phyloP scores from a whole-genome alignment of 2,329 filamentous ascomycete species.

The Lachnellula cervina region DNA sequence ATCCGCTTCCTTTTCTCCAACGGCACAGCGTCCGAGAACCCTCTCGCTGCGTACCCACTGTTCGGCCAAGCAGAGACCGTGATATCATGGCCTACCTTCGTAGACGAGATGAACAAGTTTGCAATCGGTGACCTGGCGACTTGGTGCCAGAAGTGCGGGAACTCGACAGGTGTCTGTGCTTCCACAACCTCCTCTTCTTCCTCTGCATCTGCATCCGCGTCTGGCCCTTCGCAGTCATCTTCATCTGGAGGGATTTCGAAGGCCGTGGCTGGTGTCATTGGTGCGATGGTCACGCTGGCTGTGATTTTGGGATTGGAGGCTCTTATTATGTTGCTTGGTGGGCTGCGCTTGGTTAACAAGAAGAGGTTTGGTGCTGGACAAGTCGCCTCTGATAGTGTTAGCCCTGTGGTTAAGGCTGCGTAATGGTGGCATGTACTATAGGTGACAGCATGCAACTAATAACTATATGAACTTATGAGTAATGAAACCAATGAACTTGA shows the following conservation, averaged over 20 bases:
- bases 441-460: no score
- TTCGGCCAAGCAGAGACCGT: constrained; percentile 52
- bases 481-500: no score
- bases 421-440: no score
- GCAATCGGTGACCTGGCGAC: constrained; percentile 57
- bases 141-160: constrained; percentile 76
- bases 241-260: constrained; percentile 48
- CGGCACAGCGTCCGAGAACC: constrained; percentile 43
- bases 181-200: constrained; percentile 33
- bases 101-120: constrained; percentile 56
- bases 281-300: constrained; percentile 62
- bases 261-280: constrained; percentile 76
- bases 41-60: constrained; percentile 47
- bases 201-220: constrained; percentile 20
- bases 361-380: constrained; percentile 33
- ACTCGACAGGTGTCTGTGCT: constrained; percentile 63
- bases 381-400: not conserved
- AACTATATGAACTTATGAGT: no score
- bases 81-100: constrained; percentile 67
- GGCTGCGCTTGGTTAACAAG: constrained; percentile 55
- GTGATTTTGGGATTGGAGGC: constrained; percentile 55
- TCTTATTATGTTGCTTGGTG: constrained; percentile 49
- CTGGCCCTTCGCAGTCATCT: constrained; percentile 25
- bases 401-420: not conserved
- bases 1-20: constrained; percentile 61